A percentile compares a stretch with the other conserved stretches of the same genome.
phyloP scores from a whole-genome alignment of 176 grass and related monocot species.

The Olyra latifolia region DNA sequence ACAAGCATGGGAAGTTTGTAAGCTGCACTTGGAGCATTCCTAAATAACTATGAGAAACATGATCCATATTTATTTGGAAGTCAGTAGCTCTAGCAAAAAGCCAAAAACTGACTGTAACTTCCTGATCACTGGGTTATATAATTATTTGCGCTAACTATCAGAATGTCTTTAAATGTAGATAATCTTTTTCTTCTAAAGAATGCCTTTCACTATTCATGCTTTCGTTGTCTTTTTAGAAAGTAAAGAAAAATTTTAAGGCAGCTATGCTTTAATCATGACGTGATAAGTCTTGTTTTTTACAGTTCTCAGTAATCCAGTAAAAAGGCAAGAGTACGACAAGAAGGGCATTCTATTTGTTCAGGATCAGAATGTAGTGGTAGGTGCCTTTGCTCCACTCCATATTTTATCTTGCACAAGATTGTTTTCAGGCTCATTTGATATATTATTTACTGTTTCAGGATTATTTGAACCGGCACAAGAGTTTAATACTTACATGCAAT shows the following conservation, averaged over 20 bases:
- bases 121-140: background rate
- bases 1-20: background rate
- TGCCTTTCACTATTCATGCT: background rate
- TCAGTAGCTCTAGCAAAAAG: conserved; percentile 4
- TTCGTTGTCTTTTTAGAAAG: background rate
- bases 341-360: conserved; percentile 71
- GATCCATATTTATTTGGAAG: background rate
- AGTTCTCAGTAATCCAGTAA: conserved; percentile 92
- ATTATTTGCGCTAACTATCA: background rate
- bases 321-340: conserved; percentile 78
- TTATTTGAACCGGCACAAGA: conserved; percentile 89
- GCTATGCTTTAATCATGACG: background rate
- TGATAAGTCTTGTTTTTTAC: conserved; percentile 30
- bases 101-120: background rate
- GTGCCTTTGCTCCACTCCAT: background rate
- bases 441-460: conserved; percentile 45
- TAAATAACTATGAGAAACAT: conserved; percentile 6
- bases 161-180: background rate
- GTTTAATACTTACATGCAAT: conserved; percentile 97
- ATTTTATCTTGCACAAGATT: background rate
- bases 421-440: background rate
- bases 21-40: background rate
- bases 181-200: background rate
- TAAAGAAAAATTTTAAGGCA: background rate
- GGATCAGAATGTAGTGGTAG: conserved; percentile 79